Evolutionary conservation across 179 eudicot species (phyloP), one percentile per base, ranked within the genome.

Genomic region (Spergularia azorica): DNA sequence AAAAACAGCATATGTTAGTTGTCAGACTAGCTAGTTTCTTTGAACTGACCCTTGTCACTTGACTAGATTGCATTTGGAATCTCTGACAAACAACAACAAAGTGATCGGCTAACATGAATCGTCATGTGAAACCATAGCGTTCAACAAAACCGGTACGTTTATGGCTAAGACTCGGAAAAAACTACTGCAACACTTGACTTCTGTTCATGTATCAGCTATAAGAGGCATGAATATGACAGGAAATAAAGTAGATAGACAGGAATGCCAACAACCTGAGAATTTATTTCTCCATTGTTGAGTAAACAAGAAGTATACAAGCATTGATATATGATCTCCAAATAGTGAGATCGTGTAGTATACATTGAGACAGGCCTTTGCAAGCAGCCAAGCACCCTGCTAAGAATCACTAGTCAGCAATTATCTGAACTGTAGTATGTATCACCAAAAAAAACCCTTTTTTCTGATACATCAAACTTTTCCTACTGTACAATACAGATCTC

Each of bases 401-500:
- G 8, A 43, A 43, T 43, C 66, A 71, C 73, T 72, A 71, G 74
- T 72, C 77, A 58, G 62, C 60, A 57, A 21, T 80, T 3, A 41
- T 79, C 69, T 39, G 16, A 39, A 52, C 41, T 17, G n/a, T n/a
- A n/a, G 50, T 67, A 14, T 32, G 73, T 56, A 38, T 60, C 68
- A 51, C 70, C 48, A 4, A 43, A 62, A 55, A 41, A 69, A 74
- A 65, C 68, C 67, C 21, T 9, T 11, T 26, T 26, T 36, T 68
- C 32, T 57, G 50, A 75, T 59, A 71, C 60, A 79, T 76, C 57
- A 46, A 67, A 79, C 11, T 79, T 67, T n/a, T 41, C 57, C 77
- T 77, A 65, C 83, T 82, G 72, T 85, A 83, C 92, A 83, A 71
- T 71, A 80, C 48, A 72, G 18, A 81, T 74, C 83, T 74, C 76